Conservation (phyloP, 805 yeast genomes). For the Candida coquimbonensis region DNA sequence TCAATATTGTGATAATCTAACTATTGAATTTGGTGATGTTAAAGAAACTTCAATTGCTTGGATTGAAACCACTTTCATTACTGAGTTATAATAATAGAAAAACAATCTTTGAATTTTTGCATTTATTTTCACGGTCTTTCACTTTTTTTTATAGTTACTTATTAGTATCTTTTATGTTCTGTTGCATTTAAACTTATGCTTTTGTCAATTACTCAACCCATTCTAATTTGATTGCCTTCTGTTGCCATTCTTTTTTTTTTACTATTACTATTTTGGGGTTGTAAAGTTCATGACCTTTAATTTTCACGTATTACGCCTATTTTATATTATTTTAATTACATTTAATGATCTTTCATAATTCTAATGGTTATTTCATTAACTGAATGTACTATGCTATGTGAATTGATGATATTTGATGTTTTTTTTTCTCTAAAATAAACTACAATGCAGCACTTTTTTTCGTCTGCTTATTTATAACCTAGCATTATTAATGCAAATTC, state of each 20-base stretch:
- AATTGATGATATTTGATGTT: too few relatives aligned
- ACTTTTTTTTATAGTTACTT: background rate
- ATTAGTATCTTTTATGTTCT: background rate
- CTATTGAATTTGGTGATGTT: slow-evolving; percentile 35
- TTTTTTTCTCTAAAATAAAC: too few relatives aligned
- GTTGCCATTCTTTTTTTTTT: too few relatives aligned
- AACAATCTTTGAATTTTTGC: background rate
- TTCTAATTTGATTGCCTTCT: too few relatives aligned
- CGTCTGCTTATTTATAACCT: too few relatives aligned
- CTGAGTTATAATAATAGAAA: slow-evolving; percentile 20
- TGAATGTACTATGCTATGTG: background rate
- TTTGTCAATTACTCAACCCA: too few relatives aligned
- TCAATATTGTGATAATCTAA: slow-evolving; percentile 70
- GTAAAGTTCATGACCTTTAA: background rate
- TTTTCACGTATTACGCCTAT: too few relatives aligned
- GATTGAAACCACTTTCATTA: slow-evolving; percentile 77
- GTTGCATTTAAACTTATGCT: too few relatives aligned
- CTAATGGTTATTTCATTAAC: background rate
- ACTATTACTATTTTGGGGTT: background rate
- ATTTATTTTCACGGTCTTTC: background rate
- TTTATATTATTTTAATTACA: background rate
- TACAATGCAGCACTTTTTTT: too few relatives aligned
- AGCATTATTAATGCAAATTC: too few relatives aligned
- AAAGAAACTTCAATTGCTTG: slow-evolving; percentile 61
- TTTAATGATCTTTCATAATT: background rate